These are phyloP conservation scores for Naganishia antarctica DNA, from an alignment of 768 basidiomycete genomes.

Conservation along the genomic window DNA sequence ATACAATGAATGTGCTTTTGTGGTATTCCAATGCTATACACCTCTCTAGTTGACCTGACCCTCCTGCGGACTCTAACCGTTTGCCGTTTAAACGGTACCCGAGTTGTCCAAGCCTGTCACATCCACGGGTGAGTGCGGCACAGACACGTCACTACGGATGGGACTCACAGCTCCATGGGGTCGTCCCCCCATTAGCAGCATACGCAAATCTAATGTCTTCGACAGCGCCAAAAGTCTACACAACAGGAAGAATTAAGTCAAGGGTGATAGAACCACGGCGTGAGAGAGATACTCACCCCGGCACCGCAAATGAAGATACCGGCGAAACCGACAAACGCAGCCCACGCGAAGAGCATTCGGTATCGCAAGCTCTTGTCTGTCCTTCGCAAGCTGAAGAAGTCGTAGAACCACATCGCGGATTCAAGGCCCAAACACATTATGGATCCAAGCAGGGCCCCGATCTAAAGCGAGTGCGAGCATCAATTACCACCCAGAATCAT, in stretches of 20 bases:
- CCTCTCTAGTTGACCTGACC: too few relatives aligned
- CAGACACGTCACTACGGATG: not conserved
- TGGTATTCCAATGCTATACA: too few relatives aligned
- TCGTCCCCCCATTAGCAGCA: slow-evolving; percentile 23
- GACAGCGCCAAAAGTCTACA: slow-evolving; percentile 24
- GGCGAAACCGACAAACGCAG: slow-evolving; percentile 29
- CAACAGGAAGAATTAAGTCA: not conserved
- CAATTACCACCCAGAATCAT: too few relatives aligned
- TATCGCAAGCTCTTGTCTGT: slow-evolving; percentile 23
- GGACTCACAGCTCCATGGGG: slow-evolving; percentile 34
- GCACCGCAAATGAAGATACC: slow-evolving; percentile 35
- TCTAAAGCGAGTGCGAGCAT: not conserved
- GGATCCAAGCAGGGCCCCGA: slow-evolving; percentile 39
- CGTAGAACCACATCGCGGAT: slow-evolving; percentile 44
- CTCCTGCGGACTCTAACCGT: not conserved
- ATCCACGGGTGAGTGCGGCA: not conserved
- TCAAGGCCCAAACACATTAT: slow-evolving; percentile 38
- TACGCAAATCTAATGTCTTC: not conserved
- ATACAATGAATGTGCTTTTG: too few relatives aligned
- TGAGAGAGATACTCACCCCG: slow-evolving; percentile 28
- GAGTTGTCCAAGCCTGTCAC: not conserved
- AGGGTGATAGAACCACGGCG: not conserved
- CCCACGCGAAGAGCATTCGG: slow-evolving; percentile 22
- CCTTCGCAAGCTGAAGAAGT: slow-evolving; percentile 26
- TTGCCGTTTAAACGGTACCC: not conserved